Percentiles rank a stretch among this genome's conserved stretches.
Evolutionary conservation across 2,329 filamentous ascomycete species (phyloP).

Genomic region (Fusarium sp.): DNA sequence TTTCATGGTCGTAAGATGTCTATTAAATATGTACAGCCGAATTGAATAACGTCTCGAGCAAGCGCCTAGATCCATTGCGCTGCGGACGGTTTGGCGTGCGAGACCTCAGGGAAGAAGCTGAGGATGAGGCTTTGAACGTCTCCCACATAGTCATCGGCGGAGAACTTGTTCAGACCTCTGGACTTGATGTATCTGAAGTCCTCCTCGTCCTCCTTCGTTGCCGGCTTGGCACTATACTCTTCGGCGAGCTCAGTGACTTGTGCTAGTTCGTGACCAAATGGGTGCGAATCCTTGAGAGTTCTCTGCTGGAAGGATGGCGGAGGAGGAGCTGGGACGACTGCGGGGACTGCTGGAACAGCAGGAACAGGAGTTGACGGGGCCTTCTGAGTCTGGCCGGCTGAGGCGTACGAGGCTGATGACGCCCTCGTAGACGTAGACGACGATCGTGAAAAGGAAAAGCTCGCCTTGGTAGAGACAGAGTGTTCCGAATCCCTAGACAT

Average conservation of each 20-base stretch:
- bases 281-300: slow-evolving; percentile 63
- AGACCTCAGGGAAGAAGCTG: slow-evolving; percentile 64
- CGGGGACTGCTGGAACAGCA: slow-evolving; percentile 43
- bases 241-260: slow-evolving; percentile 94
- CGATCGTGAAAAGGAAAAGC: slow-evolving; percentile 66
- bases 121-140: slow-evolving; percentile 79
- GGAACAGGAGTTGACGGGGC: slow-evolving; percentile 48
- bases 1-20: slow-evolving; percentile 43
- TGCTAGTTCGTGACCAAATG: slow-evolving; percentile 89
- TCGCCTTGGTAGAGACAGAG: slow-evolving; percentile 66
- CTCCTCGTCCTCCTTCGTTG: slow-evolving; percentile 72
- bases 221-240: slow-evolving; percentile 77
- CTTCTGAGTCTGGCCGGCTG: slow-evolving; percentile 47
- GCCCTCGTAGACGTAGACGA: slow-evolving; percentile 67
- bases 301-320: slow-evolving; percentile 53
- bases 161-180: slow-evolving; percentile 77
- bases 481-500: slow-evolving; percentile 65
- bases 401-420: slow-evolving; percentile 58
- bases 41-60: slow-evolving; percentile 32
- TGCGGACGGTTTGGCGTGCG: slow-evolving; percentile 48
- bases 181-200: slow-evolving; percentile 72
- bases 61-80: slow-evolving; percentile 61
- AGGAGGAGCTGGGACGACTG: slow-evolving; percentile 47
- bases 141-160: slow-evolving; percentile 82
- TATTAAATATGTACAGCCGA: slow-evolving; percentile 51